Evolutionary conservation across 345 rosid species (phyloP), one percentile per base, ranked within the genome.

Genomic region (Dovyalis caffra): DNA sequence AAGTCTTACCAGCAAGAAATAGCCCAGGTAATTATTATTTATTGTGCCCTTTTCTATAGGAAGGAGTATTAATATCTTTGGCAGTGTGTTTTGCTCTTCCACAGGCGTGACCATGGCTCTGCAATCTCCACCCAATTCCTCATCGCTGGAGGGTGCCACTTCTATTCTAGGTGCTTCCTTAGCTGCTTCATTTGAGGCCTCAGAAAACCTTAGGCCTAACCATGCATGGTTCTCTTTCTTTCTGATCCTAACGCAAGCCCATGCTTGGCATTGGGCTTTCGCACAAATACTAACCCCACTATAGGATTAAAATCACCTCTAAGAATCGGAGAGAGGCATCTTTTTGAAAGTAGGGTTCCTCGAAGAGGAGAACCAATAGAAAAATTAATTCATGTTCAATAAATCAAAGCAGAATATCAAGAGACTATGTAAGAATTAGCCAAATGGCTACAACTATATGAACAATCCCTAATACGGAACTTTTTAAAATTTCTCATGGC

Each of bases 11-110:
- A 40, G 47, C 47, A 12, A 40, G 16, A 14, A 40, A 12, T 40
- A 15, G 16, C 11, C 47, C 16, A 3, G 11, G 15, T 14, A 40
- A 40, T 40, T 40, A 40, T 12, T 40, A 40, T 10, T 40, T 2
- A 40, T 40, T 40, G 11, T 40, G 47, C 47, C 47, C 15, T 38
- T 51, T 6, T 71, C 11, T 7, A 23, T 14, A 35, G 31, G 23
- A 61, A 75, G 35, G 77, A 72, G 66, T 86, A 79, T 90, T 92
- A 83, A 92, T 75, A 83, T 82, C 86, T 89, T 83, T 92, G 91
- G 87, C 98, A 94, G 99, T 92, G 85, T 91, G 95, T 82, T 95
- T 91, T 88, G 99, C 97, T 87, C 91, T 91, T 83, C 97, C 94
- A 76, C 99, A 92, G 97, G 99, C 94, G 87, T 94, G 88, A 88